A percentile compares a stretch with the other conserved stretches of the same genome.
Evolutionary conservation across 2,329 filamentous ascomycete species (phyloP).

Genomic region (Exserohilum turcica): DNA sequence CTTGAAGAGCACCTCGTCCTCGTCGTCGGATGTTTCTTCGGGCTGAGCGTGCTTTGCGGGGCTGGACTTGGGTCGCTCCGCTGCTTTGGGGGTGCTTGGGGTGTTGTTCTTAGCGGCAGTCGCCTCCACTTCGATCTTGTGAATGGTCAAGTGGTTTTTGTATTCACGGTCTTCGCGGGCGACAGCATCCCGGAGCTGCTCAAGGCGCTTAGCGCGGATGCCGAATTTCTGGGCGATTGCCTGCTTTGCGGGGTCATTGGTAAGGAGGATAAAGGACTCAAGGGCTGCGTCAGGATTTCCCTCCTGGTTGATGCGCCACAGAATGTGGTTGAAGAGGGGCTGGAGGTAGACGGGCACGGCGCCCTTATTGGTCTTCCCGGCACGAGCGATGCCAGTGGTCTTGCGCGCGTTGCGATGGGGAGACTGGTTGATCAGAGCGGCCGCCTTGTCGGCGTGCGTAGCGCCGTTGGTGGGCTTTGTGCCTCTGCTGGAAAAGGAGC

Average conservation of each 20-base stretch:
- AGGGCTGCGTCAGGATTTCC: constrained; percentile 54
- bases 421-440: constrained; percentile 19
- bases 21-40: constrained; percentile 41
- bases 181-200: constrained; percentile 57
- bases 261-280: constrained; percentile 58
- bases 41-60: constrained; percentile 24
- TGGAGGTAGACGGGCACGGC: constrained; percentile 49
- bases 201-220: constrained; percentile 56
- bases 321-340: constrained; percentile 57
- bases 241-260: constrained; percentile 55
- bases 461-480: constrained; percentile 28
- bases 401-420: constrained; percentile 39
- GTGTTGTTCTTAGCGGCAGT: constrained; percentile 20
- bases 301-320: constrained; percentile 59
- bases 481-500: constrained; percentile 43
- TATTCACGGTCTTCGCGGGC: constrained; percentile 56
- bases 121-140: constrained; percentile 45
- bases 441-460: constrained; percentile 28
- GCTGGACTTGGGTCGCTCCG: constrained; percentile 38
- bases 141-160: constrained; percentile 47
- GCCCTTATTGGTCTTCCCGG: constrained; percentile 35
- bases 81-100: constrained; percentile 19
- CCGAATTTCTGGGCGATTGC: constrained; percentile 56
- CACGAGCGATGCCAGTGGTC: constrained; percentile 29
- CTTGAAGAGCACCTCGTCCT: constrained; percentile 48